Base-by-base conservation (phyloP, 139 green algal genomes). In the Tetratostichococcus sp. region DNA sequence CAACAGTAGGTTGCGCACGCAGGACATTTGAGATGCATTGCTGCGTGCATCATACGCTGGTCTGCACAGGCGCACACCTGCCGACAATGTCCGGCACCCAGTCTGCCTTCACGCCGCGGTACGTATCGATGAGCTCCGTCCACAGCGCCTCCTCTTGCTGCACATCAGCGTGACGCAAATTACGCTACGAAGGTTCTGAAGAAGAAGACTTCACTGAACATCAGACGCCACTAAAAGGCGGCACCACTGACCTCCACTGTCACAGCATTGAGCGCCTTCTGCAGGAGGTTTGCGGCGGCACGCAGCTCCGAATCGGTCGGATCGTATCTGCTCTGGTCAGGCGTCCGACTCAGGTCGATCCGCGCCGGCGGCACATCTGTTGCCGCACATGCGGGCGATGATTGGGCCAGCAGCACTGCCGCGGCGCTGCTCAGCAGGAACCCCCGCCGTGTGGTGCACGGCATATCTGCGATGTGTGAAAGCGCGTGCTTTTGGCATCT, bases 11-110 rank as follows among this genome's bases (percentile, higher is more conserved):
- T 1, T 11, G 70, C 42, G 39, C 33, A 81, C 19, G 65, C 74
- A 26, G 91, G 78, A 62, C 50, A 62, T 22, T 50, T 8, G 14
- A 50, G 8, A 22, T 8, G 8, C 39, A 8, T 22, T 8, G 39
- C 39, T 50, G 8, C 8, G 14, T 8, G 14, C 8, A 14, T 14
- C 39, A 14, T 14, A 8, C 8, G 8, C 39, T 50, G 39, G 8
- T 50, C 39, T 50, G 39, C 39, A 50, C 8, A n/a, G n/a, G n/a
- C n/a, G n/a, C n/a, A 17, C 50, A 62, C 50, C 50, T 62, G 4
- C 92, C 92, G 31, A 97, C 89, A 43, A 97, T 81, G 74, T 97
- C 92, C 1, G 90, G 82, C 42, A 86, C 85, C 92, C 92, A 97
- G 28, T 83, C 75, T 25, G 75, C 71, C 39, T 95, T 80, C 59